Evolutionary conservation across 345 rosid species (phyloP).

Genomic region (Citrus cavaleriei): DNA sequence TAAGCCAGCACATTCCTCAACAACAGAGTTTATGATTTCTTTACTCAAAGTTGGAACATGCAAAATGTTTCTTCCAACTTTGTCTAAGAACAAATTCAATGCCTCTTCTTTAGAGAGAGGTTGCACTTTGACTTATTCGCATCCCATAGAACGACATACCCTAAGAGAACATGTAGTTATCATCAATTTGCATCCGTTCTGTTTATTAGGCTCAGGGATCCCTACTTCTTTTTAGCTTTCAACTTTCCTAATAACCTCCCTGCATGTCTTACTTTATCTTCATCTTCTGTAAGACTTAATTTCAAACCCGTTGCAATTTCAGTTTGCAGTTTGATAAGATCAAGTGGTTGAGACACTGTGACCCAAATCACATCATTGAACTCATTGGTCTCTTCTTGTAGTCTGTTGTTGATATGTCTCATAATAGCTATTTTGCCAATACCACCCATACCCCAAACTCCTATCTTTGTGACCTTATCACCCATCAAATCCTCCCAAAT

Average conservation of each 20-base stretch:
- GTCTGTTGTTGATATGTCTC: too few relatives aligned
- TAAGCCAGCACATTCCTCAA: neutral
- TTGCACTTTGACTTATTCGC: neutral
- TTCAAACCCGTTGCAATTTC: neutral
- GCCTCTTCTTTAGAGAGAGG: conserved; percentile 3
- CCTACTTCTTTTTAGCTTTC: neutral
- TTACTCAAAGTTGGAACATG: neutral
- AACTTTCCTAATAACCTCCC: neutral
- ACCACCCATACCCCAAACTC: too few relatives aligned
- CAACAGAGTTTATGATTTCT: too few relatives aligned
- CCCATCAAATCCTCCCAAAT: too few relatives aligned
- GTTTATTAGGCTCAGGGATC: neutral
- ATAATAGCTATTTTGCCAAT: too few relatives aligned
- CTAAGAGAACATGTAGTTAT: neutral
- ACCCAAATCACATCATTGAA: conserved; percentile 15
- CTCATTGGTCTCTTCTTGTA: neutral
- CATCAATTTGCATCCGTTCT: neutral
- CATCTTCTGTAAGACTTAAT: too few relatives aligned
- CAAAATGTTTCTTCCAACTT: neutral
- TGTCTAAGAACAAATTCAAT: too few relatives aligned
- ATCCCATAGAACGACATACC: neutral
- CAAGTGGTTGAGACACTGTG: neutral
- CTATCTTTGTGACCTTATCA: too few relatives aligned
- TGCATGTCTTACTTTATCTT: neutral
- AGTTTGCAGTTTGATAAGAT: neutral